These are phyloP conservation scores for Endothia cerciana DNA, from an alignment of 2,329 filamentous ascomycete genomes.

Conservation along the genomic window DNA sequence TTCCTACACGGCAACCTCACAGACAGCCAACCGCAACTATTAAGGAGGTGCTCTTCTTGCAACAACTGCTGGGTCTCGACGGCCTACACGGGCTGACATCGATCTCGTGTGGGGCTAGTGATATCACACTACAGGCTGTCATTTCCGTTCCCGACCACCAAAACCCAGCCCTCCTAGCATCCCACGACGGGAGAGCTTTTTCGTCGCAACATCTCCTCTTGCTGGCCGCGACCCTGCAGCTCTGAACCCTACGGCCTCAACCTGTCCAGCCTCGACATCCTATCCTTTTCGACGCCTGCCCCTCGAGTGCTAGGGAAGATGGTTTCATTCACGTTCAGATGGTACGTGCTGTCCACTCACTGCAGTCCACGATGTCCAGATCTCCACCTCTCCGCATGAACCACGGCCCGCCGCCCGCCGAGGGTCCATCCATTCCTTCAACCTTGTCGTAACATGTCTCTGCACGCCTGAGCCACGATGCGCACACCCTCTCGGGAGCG, in stretches of 20 bases:
- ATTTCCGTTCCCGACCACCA: conserved; percentile 1
- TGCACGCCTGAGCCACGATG: conserved; percentile 1
- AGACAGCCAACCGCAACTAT: neutral
- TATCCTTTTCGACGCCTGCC: neutral
- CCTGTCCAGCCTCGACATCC: neutral
- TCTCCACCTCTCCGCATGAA: conserved; percentile 21
- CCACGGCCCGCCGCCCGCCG: conserved; percentile 13
- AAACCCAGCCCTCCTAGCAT: neutral
- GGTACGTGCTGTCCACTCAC: conserved; percentile 25
- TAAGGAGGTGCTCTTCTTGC: neutral
- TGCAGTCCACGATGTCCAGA: conserved; percentile 9
- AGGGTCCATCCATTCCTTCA: conserved; percentile 16
- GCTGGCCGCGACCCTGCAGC: neutral
- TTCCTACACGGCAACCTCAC: neutral
- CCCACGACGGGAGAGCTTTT: neutral
- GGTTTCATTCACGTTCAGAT: conserved; percentile 29
- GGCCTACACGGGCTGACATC: conserved; percentile 2
- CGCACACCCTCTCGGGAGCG: neutral
- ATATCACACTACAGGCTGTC: neutral
- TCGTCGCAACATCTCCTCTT: neutral
- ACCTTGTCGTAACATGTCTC: conserved; percentile 13
- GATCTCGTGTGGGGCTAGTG: conserved; percentile 8
- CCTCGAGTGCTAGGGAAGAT: conserved; percentile 19
- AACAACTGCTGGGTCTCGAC: neutral
- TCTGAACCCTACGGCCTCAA: neutral